Percentiles rank a stretch among this genome's conserved stretches.
phyloP scores from a whole-genome alignment of 2,329 filamentous ascomycete genomes.

The Colletotrichum scovillei region DNA sequence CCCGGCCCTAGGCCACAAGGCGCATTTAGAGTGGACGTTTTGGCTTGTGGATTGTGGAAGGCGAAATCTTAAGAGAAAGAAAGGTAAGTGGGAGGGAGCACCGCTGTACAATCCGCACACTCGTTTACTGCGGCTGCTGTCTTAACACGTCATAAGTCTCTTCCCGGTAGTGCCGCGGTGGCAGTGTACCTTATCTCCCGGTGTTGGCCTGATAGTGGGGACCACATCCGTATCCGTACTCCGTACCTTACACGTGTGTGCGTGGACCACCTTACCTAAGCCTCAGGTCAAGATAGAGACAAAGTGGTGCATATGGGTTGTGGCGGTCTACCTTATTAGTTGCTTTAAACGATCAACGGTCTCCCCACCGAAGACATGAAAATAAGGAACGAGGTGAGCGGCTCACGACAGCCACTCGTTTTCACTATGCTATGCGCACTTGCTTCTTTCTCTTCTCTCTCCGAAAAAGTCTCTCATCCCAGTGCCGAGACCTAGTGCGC shows the following conservation, averaged over 20 bases:
- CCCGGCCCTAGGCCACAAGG: slow-evolving; percentile 1
- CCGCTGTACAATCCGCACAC: slow-evolving; percentile 4
- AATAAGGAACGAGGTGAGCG: slow-evolving; percentile 13
- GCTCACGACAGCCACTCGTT: slow-evolving; percentile 19
- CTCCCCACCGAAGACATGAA: slow-evolving; percentile 1
- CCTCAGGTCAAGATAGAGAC: not conserved
- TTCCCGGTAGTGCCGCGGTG: not conserved
- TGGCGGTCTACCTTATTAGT: not conserved
- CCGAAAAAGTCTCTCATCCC: not conserved
- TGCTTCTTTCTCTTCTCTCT: not conserved
- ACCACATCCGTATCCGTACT: not conserved
- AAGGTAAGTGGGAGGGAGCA: not conserved
- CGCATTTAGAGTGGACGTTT: not conserved
- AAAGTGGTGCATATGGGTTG: not conserved
- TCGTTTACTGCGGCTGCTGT: slow-evolving; percentile 21
- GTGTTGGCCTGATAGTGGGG: slow-evolving; percentile 4
- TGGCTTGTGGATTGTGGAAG: not conserved
- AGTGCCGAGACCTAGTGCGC: slow-evolving; percentile 24
- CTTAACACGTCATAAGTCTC: slow-evolving; percentile 28
- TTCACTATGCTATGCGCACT: not conserved
- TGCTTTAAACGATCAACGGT: slow-evolving; percentile 17
- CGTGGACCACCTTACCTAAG: not conserved
- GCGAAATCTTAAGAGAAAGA: not conserved
- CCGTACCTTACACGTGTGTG: not conserved
- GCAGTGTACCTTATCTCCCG: slow-evolving; percentile 17